A percentile compares a stretch with the other conserved stretches of the same genome.
Conservation (phyloP, 192 early-diverging fungal genomes). For the Coemansia sp. region DNA sequence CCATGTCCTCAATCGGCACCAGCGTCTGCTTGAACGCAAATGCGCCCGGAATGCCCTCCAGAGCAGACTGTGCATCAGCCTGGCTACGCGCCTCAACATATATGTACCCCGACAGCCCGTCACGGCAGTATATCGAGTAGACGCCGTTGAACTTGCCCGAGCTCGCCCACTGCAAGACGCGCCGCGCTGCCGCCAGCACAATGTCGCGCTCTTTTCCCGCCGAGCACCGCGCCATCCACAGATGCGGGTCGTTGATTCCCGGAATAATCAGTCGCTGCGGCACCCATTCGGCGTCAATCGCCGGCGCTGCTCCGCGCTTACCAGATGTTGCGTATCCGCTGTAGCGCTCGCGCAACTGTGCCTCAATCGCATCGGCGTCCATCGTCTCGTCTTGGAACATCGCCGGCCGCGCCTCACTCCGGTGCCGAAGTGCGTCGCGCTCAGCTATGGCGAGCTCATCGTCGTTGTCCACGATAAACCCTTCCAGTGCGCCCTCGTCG, state of each 20-base stretch:
- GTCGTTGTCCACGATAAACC: conserved; percentile 64
- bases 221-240: conserved; percentile 88
- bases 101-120: conserved; percentile 83
- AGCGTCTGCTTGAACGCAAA: conserved; percentile 70
- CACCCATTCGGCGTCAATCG: conserved; percentile 57
- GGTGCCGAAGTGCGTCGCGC: conserved; percentile 55
- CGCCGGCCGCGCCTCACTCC: conserved; percentile 61
- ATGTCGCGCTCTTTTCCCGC: conserved; percentile 86
- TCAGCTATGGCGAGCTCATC: conserved; percentile 66
- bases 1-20: conserved; percentile 91
- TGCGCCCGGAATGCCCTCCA: conserved; percentile 76
- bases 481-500: conserved; percentile 61
- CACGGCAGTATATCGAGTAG: conserved; percentile 78
- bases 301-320: conserved; percentile 51
- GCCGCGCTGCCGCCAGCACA: conserved; percentile 76
- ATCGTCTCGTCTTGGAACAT: conserved; percentile 76
- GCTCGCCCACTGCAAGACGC: conserved; percentile 68
- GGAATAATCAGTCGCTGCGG: conserved; percentile 82
- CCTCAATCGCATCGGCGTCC: conserved; percentile 83
- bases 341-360: conserved; percentile 70
- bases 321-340: conserved; percentile 57
- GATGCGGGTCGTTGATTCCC: conserved; percentile 80
- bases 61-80: conserved; percentile 74
- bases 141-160: conserved; percentile 67
- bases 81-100: conserved; percentile 87